A percentile compares a stretch with the other conserved stretches of the same genome.
These are phyloP conservation scores for Globisporangium emineosum DNA, from an alignment of 352 stramenopile genomes.

Conservation along the genomic window DNA sequence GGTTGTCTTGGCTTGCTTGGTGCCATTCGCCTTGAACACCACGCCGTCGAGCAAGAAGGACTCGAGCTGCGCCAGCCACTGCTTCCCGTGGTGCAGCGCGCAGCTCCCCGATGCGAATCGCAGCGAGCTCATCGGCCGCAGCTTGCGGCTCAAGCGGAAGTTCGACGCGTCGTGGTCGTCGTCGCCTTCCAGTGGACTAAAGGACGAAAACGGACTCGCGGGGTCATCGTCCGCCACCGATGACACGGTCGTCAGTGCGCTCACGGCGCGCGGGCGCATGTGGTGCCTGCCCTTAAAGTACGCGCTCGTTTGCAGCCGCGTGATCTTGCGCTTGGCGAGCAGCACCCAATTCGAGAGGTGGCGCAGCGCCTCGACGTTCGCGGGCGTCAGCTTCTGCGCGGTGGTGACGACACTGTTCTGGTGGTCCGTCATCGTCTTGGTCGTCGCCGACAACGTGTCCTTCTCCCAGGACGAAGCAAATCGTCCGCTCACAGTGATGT, in stretches of 20 bases:
- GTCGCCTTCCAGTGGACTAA: conserved; percentile 22
- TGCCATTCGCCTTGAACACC: conserved; percentile 30
- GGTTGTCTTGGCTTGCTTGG: neutral
- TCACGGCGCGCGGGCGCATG: conserved; percentile 33
- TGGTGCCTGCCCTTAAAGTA: conserved; percentile 27
- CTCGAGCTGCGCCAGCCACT: conserved; percentile 77
- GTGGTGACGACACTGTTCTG: conserved; percentile 8
- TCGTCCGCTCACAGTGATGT: conserved; percentile 42
- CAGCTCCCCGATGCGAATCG: conserved; percentile 68
- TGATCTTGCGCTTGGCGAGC: conserved; percentile 69
- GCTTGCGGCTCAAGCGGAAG: conserved; percentile 68
- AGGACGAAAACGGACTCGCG: conserved; percentile 3
- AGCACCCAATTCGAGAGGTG: conserved; percentile 82
- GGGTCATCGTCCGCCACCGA: conserved; percentile 18
- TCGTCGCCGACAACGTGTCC: neutral
- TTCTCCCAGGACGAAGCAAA: conserved; percentile 23
- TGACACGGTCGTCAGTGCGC: conserved; percentile 42
- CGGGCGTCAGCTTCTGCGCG: conserved; percentile 31
- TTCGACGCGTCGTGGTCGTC: conserved; percentile 32
- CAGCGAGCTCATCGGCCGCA: conserved; percentile 77
- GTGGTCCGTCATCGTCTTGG: neutral
- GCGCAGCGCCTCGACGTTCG: conserved; percentile 73
- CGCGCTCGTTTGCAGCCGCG: conserved; percentile 43
- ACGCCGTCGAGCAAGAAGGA: conserved; percentile 56
- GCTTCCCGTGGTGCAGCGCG: conserved; percentile 44